Evolutionary conservation across 306 rosid species (phyloP), one percentile per base, ranked within the genome.

Genomic region (Castanea sativa): DNA sequence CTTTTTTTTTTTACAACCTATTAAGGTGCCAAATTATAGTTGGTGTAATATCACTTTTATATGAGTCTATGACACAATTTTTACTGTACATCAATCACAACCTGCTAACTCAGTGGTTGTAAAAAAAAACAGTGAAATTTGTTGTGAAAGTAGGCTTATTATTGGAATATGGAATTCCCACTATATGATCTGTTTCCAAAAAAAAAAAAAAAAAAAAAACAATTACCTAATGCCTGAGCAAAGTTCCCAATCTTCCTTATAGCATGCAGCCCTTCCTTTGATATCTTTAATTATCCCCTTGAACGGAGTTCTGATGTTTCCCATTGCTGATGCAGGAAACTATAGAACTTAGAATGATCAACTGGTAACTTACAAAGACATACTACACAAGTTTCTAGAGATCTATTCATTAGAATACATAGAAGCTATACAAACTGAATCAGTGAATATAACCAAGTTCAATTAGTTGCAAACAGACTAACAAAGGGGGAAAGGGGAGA

Each of bases 231-330:
- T 71, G 2, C 94, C 97, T 41, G 93, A 85, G 81, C 89, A 79
- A 21, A 84, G 21, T 65, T 15, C 27, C 98, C 98, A 94, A 74
- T 94, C 98, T 63, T 94, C 87, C 79, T 88, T 91, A 30, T 92
- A 94, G 85, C 90, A 92, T 18, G 90, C 77, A 53, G 69, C 84
- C 85, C 98, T 92, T 75, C 96, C 96, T 82, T 86, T 90, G 76
- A 92, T 14, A 86, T 94, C 98, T 16, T 86, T 76, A 69, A 73
- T 76, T 43, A 94, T 86, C 72, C 98, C 98, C 59, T 82, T 67
- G 78, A 87, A 88, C 55, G 94, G 92, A 45, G 77, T 35, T 68
- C 69, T 76, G 80, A 83, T 74, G 71, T 49, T 41, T 41, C 45
- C 90, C 86, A 83, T 77, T n/a, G 19, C 89, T 81, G 90, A 75